Evolutionary conservation across 2,329 filamentous ascomycete genomes (phyloP), one percentile per base, ranked within the genome.

Genomic region (Pyricularia pennisetigena): DNA sequence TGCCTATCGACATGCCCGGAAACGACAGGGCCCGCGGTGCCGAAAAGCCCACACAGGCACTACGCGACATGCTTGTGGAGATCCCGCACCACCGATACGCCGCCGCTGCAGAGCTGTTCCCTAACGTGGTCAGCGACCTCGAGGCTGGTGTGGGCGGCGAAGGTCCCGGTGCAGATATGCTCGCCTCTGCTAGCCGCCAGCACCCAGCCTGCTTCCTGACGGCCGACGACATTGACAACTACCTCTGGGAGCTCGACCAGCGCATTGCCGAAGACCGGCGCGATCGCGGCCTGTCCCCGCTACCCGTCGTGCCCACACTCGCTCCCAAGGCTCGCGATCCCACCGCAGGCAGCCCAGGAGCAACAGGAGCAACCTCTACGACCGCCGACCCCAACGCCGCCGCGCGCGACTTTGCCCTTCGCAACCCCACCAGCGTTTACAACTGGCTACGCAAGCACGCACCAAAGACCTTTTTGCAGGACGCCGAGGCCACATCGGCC

Each of bases 381-480:
- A 78, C 28, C 23, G 64, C 64, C 20, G 35, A 54, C 6, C 35
- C 49, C 12, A 68, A 69, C 6, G 64, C 59, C 62, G 83, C 88
- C 68, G 78, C 79, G 70, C 69, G 85, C 81, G 78, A 83, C 79
- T 75, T 84, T 66, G 82, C 84, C 30, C 78, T 93, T 28, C 86
- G 86, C 67, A 98, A 98, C 76, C 93, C 94, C 0, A 91, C 93
- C 61, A 96, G 92, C 69, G 94, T 97, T 3, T 96, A 97, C 80
- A 97, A 96, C 78, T 99, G 95, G 95, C 86, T 99, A 14, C 87
- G 92, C 71, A 89, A 92, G 75, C 85, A 97, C 78, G 89, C 92
- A 69, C 91, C 93, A 3, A 89, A 94, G 77, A 89, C 93, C 65
- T 94, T 97, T 80, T 80, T 96, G 24, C 90, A 97, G 76, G 91